Evolutionary conservation across 2,329 filamentous ascomycete genomes (phyloP).

Genomic region (Stagonosporopsis vannaccii): DNA sequence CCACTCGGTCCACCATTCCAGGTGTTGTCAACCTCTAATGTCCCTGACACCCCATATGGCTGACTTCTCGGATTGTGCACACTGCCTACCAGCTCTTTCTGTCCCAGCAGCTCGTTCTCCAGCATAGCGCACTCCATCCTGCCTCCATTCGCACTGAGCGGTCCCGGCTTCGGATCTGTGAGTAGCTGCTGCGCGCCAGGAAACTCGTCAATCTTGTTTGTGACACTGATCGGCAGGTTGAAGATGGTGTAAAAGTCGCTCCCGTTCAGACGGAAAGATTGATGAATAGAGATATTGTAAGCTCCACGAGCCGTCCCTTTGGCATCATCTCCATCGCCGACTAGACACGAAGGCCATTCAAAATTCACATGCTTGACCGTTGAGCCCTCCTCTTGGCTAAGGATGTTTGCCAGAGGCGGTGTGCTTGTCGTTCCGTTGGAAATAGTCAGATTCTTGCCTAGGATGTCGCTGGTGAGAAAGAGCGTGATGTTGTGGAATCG

Average conservation of each 20-base stretch:
- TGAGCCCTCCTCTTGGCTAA: constrained; percentile 68
- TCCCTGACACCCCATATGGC: constrained; percentile 21
- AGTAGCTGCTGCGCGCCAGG: constrained; percentile 41
- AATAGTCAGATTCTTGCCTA: constrained; percentile 71
- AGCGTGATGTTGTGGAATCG: constrained; percentile 70
- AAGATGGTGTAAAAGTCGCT: constrained; percentile 73
- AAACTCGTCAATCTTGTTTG: constrained; percentile 64
- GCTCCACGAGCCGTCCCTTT: constrained; percentile 62
- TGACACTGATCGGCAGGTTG: constrained; percentile 72
- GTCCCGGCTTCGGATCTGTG: constrained; percentile 44
- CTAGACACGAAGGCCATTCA: constrained; percentile 73
- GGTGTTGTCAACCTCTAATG: not conserved
- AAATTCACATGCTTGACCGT: constrained; percentile 79
- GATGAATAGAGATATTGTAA: constrained; percentile 77
- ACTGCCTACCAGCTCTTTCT: constrained; percentile 33
- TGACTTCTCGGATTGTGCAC: constrained; percentile 45
- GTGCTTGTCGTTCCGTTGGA: constrained; percentile 64
- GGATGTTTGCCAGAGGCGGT: constrained; percentile 67
- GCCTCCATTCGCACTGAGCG: constrained; percentile 44
- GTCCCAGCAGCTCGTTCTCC: constrained; percentile 38
- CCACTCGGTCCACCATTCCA: not conserved
- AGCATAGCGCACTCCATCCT: constrained; percentile 41
- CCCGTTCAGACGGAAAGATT: constrained; percentile 71
- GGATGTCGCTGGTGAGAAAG: constrained; percentile 71
- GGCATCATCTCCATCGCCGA: constrained; percentile 62